Percentiles rank a stretch among this genome's conserved stretches.
phyloP scores from a whole-genome alignment of 1,139 yeast genomes.

The Geotrichum europaeum region DNA sequence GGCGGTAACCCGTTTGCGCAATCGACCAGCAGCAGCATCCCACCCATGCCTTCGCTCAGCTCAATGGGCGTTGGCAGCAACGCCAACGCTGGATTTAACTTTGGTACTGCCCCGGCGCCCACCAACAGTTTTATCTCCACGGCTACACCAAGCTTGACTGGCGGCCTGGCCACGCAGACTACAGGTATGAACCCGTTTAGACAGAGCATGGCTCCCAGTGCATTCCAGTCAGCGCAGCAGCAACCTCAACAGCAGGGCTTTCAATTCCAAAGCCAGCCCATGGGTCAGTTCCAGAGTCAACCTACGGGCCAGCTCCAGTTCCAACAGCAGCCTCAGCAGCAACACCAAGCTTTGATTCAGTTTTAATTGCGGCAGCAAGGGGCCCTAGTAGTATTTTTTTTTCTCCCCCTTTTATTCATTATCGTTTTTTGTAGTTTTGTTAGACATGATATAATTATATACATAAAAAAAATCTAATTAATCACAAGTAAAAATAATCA shows the following conservation, averaged over 20 bases:
- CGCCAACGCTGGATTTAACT: not conserved
- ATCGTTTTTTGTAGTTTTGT: not conserved
- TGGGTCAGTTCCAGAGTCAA: not conserved
- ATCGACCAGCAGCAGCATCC: not conserved
- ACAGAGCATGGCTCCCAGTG: not conserved
- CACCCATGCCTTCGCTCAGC: slow-evolving; percentile 23
- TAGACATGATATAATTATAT: not conserved
- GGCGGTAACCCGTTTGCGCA: slow-evolving; percentile 45
- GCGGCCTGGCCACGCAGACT: slow-evolving; percentile 1
- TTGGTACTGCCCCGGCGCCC: not conserved
- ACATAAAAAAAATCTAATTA: not conserved
- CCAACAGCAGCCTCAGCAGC: not conserved
- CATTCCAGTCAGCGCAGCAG: not conserved
- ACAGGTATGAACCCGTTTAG: slow-evolving; percentile 16
- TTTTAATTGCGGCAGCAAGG: not conserved
- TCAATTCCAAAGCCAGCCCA: not conserved
- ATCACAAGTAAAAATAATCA: not conserved
- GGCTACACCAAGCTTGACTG: not conserved
- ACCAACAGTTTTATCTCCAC: not conserved
- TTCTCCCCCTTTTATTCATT: not conserved
- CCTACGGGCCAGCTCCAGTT: not conserved
- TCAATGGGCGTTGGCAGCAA: not conserved
- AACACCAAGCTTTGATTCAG: not conserved
- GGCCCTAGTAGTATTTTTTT: not conserved
- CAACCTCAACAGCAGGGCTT: not conserved